These are phyloP conservation scores for Mucor racemosus DNA, from an alignment of 371 early-diverging fungal genomes.

Conservation along the genomic window DNA sequence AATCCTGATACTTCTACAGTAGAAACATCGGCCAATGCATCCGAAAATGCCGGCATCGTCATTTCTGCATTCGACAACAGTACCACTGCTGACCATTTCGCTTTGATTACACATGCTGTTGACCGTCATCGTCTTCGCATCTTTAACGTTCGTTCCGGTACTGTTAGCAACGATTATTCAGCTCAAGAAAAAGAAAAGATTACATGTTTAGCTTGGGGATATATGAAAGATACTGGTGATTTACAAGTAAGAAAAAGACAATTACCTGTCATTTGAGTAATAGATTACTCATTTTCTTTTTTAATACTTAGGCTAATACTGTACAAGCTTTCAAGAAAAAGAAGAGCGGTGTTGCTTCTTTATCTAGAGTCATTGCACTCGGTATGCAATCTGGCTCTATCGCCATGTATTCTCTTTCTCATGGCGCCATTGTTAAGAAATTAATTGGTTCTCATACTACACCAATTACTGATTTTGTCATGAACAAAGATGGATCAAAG, in stretches of 20 bases:
- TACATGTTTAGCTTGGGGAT: slow-evolving; percentile 70
- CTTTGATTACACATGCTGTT: slow-evolving; percentile 70
- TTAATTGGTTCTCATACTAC: slow-evolving; percentile 64
- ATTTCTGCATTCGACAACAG: slow-evolving; percentile 65
- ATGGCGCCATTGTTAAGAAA: slow-evolving; percentile 61
- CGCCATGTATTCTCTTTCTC: slow-evolving; percentile 66
- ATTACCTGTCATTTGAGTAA: neutral
- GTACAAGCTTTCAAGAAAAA: slow-evolving; percentile 57
- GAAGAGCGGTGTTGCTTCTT: slow-evolving; percentile 36
- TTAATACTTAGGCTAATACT: slow-evolving; percentile 15
- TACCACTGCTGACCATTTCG: slow-evolving; percentile 63
- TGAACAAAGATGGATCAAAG: slow-evolving; percentile 59
- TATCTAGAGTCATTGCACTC: slow-evolving; percentile 63
- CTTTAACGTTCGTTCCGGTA: slow-evolving; percentile 71
- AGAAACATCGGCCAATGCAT: slow-evolving; percentile 32
- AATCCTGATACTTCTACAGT: slow-evolving; percentile 39
- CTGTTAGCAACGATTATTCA: slow-evolving; percentile 66
- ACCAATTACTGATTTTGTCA: slow-evolving; percentile 70
- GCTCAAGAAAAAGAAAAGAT: slow-evolving; percentile 63
- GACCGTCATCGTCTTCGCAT: slow-evolving; percentile 75
- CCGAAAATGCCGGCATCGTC: slow-evolving; percentile 46
- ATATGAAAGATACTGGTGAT: slow-evolving; percentile 49
- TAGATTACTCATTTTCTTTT: neutral
- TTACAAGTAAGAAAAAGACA: slow-evolving; percentile 34
- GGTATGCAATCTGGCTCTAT: slow-evolving; percentile 72